A percentile compares a stretch with the other conserved stretches of the same genome.
phyloP scores from a whole-genome alignment of 768 basidiomycete species.

The Phlebiopsis flavidoalba region DNA sequence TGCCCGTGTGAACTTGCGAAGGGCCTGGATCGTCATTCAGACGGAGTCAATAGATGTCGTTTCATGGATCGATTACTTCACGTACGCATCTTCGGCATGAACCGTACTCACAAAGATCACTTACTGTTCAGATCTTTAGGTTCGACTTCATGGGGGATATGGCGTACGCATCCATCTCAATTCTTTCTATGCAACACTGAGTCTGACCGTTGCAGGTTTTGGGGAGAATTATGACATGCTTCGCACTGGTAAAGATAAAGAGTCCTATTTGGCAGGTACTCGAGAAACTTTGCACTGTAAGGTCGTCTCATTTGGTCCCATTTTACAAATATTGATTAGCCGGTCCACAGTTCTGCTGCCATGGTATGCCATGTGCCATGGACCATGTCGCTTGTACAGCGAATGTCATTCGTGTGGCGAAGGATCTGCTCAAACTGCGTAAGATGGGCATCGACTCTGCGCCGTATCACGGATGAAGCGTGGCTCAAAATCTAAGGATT shows the following conservation, averaged over 20 bases:
- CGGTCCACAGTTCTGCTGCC: not conserved
- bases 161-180: constrained; percentile 21
- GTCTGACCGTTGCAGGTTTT: constrained; percentile 23
- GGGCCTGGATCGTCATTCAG: not conserved
- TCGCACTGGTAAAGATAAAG: constrained; percentile 35
- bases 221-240: constrained; percentile 33
- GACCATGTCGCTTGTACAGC: constrained; percentile 10
- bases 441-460: not conserved
- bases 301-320: too few species aligned
- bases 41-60: constrained; percentile 1
- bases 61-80: constrained; percentile 2
- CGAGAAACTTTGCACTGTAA: constrained; percentile 25
- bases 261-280: constrained; percentile 39
- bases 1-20: constrained; percentile 14
- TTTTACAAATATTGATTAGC: too few species aligned
- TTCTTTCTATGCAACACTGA: too few species aligned
- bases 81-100: constrained; percentile 10
- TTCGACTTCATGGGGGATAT: constrained; percentile 41
- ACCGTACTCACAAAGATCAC: too few species aligned
- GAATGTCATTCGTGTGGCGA: not conserved
- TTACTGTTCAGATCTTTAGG: constrained; percentile 14
- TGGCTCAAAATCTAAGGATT: not conserved
- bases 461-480: not conserved
- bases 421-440: not conserved
- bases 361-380: constrained; percentile 36